Percentiles rank a stretch among this genome's conserved stretches.
Conservation (phyloP, 2,329 filamentous ascomycete species). For the Fusarium sacchari region DNA sequence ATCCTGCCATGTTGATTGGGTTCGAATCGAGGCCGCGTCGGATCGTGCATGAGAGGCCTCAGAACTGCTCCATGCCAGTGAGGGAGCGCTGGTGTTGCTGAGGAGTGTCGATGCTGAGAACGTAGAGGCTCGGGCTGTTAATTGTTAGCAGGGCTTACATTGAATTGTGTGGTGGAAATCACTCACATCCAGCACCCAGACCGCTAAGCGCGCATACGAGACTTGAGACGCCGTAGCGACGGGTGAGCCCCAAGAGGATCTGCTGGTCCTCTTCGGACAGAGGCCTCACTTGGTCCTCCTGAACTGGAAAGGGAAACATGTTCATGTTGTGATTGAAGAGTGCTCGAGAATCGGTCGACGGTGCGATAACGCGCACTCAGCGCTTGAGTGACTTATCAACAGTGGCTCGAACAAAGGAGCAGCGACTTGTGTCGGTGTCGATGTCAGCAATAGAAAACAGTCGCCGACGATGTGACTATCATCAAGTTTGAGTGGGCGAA, state of each 20-base stretch:
- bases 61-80: constrained; percentile 55
- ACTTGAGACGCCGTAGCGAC: constrained; percentile 52
- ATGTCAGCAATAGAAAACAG: constrained; percentile 26
- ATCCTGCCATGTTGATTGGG: constrained; percentile 53
- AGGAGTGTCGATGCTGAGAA: constrained; percentile 54
- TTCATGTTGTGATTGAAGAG: constrained; percentile 17
- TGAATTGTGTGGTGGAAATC: neutral
- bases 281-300: constrained; percentile 51
- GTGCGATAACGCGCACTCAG: constrained; percentile 41
- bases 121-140: constrained; percentile 53
- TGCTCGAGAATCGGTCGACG: constrained; percentile 21
- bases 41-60: constrained; percentile 53
- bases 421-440: neutral
- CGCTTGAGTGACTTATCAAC: constrained; percentile 24
- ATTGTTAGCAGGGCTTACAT: constrained; percentile 17
- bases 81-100: constrained; percentile 54
- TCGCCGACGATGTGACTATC: constrained; percentile 26
- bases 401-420: constrained; percentile 7
- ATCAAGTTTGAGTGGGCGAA: neutral
- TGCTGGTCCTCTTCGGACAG: constrained; percentile 53
- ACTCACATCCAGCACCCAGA: constrained; percentile 52
- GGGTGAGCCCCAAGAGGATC: constrained; percentile 49
- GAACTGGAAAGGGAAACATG: constrained; percentile 51
- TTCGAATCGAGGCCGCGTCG: constrained; percentile 53
- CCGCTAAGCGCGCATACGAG: constrained; percentile 51